Evolutionary conservation across 768 basidiomycete species (phyloP), one percentile per base, ranked within the genome.

Genomic region (Termitomyces sp.): DNA sequence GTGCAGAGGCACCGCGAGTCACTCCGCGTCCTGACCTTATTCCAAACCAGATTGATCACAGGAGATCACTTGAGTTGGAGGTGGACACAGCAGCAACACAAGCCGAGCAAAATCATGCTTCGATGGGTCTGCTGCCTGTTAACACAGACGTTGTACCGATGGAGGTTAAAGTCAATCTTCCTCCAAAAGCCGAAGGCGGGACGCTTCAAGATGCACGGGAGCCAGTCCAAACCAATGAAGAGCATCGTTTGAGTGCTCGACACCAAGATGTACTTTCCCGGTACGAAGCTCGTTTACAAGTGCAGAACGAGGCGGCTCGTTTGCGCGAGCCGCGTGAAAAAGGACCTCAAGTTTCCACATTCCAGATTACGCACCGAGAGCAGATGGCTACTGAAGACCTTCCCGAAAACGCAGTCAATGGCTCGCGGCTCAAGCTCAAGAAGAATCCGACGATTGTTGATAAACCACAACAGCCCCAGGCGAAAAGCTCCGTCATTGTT

Each of bases 101-200:
- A 51, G 54, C 20, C 42, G 66, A 70, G 55, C 47, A 36, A 10
- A 63, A 20, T 55, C 62, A 5, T 59, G 60, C 49, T 51, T 27
- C 25, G 15, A 57, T 7, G 11, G 16, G 16, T 32, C 25, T 38
- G 22, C 7, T 16, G 10, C 44, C 22, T 5, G 16, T 27, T 5
- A n/a, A n/a, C 18, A 22, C 31, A 18, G 55, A 45, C 47, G 16
- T 15, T 29, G 20, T 9, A 31, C 52, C 42, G 33, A 32, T 40
- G 36, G 50, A 43, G 10, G 29, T 11, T 25, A n/a, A 52, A 18
- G 39, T 20, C 23, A 27, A 32, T 20, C 10, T 47, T 23, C 44
- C 56, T 18, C 45, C 29, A 16, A 47, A 51, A 13, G 15, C 10
- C n/a, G 10, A 33, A 22, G 20, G 25, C 4, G 29, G n/a, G 22